These are phyloP conservation scores for Apophysomyces sp. DNA, from an alignment of 371 early-diverging fungal species.

Conservation along the genomic window DNA sequence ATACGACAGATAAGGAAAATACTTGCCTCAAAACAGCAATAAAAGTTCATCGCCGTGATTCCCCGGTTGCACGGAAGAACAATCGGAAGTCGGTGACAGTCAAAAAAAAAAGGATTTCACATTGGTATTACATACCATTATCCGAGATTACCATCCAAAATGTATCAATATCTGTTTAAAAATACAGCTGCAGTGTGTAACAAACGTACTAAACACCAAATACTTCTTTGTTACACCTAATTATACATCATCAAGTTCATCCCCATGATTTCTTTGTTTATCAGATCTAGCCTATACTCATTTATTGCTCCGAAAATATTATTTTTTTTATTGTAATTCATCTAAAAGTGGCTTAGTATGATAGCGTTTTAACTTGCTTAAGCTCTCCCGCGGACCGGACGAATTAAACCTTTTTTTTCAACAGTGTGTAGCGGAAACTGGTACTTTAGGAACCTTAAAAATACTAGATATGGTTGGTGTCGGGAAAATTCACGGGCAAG, in stretches of 20 bases:
- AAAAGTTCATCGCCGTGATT: not conserved
- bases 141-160: too few species aligned
- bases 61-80: slow-evolving; percentile 1
- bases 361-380: too few species aligned
- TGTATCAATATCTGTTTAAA: too few species aligned
- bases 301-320: not conserved
- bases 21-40: not conserved
- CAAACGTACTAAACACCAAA: too few species aligned
- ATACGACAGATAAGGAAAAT: not conserved
- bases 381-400: not conserved
- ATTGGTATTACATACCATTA: not conserved
- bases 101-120: not conserved
- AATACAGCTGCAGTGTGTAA: too few species aligned
- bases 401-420: not conserved
- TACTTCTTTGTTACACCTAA: not conserved
- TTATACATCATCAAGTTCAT: not conserved
- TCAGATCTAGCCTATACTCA: not conserved
- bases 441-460: not conserved
- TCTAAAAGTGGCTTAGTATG: not conserved
- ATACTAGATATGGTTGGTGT: not conserved
- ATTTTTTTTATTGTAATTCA: not conserved
- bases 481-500: not conserved
- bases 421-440: not conserved
- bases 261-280: not conserved
- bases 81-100: not conserved